These are phyloP conservation scores for Pseudogymnoascus sp. DNA, from an alignment of 2,329 filamentous ascomycete genomes.

Conservation along the genomic window DNA sequence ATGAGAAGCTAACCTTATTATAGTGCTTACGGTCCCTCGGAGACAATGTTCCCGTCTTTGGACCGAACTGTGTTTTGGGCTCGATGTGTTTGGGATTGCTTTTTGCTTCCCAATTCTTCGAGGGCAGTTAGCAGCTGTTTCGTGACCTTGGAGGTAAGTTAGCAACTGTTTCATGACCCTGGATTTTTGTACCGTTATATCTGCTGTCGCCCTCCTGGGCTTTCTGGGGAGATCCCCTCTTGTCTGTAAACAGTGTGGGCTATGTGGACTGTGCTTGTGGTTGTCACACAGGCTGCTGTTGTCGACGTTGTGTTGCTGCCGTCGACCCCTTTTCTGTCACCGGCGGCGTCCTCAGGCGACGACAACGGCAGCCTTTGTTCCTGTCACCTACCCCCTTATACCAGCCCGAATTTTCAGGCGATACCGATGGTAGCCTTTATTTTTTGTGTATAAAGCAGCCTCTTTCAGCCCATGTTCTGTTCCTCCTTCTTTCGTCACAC, in stretches of 20 bases:
- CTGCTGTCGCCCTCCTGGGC: not conserved
- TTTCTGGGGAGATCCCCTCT: not conserved
- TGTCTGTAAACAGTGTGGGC: not conserved
- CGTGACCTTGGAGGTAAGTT: not conserved
- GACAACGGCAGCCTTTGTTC: not conserved
- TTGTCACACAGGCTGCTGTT: not conserved
- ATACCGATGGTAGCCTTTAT: not conserved
- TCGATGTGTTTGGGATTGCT: not conserved
- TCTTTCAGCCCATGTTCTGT: not conserved
- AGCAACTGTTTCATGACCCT: not conserved
- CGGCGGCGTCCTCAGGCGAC: not conserved
- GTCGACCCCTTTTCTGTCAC: not conserved
- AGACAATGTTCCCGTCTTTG: not conserved
- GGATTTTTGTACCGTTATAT: not conserved
- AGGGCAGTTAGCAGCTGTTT: not conserved
- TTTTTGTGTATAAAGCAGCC: not conserved
- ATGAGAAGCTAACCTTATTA: not conserved
- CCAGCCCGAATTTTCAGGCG: not conserved
- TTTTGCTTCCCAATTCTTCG: not conserved
- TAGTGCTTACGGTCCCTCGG: not conserved
- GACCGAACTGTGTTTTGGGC: not conserved
- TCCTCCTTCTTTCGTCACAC: not conserved
- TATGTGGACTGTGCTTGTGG: not conserved
- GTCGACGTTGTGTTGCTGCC: not conserved
- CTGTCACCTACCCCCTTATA: not conserved